These are phyloP conservation scores for Exophiala bonariae DNA, from an alignment of 2,329 filamentous ascomycete species.

Conservation along the genomic window DNA sequence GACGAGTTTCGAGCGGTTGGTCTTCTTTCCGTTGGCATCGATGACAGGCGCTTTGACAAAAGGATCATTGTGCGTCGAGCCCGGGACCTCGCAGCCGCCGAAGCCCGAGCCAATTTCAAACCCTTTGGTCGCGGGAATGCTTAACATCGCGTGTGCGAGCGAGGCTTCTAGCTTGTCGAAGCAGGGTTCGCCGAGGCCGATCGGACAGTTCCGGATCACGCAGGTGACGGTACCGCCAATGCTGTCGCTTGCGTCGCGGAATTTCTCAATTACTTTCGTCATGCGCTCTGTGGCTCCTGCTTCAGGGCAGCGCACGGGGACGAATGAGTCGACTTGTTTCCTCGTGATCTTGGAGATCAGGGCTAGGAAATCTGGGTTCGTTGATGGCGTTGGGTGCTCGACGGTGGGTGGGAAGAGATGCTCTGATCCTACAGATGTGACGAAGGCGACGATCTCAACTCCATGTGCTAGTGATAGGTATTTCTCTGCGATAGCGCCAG, in stretches of 20 bases:
- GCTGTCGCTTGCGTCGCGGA: slow-evolving; percentile 77
- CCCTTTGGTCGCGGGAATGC: slow-evolving; percentile 90
- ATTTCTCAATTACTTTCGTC: slow-evolving; percentile 75
- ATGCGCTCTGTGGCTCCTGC: slow-evolving; percentile 65
- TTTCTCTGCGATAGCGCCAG: slow-evolving; percentile 90
- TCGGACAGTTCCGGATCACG: slow-evolving; percentile 81
- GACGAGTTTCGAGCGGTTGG: slow-evolving; percentile 62
- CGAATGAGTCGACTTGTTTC: slow-evolving; percentile 74
- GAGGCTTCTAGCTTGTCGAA: slow-evolving; percentile 95
- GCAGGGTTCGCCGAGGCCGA: slow-evolving; percentile 85
- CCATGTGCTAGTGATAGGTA: slow-evolving; percentile 79
- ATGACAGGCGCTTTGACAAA: slow-evolving; percentile 63
- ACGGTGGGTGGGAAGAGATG: slow-evolving; percentile 60
- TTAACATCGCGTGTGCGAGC: slow-evolving; percentile 91
- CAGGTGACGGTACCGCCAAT: slow-evolving; percentile 95
- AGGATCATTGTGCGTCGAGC: slow-evolving; percentile 88
- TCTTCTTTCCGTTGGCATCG: slow-evolving; percentile 36
- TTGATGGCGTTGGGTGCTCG: slow-evolving; percentile 36
- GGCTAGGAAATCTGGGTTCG: slow-evolving; percentile 75
- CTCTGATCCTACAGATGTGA: slow-evolving; percentile 77
- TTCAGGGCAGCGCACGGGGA: slow-evolving; percentile 86
- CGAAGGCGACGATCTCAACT: slow-evolving; percentile 89
- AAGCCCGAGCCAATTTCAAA: slow-evolving; percentile 97
- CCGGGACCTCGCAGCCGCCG: slow-evolving; percentile 78
- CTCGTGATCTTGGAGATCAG: slow-evolving; percentile 73